phyloP scores from a whole-genome alignment of 495 filamentous ascomycete species.

The Antarctomyces pellizariae region DNA sequence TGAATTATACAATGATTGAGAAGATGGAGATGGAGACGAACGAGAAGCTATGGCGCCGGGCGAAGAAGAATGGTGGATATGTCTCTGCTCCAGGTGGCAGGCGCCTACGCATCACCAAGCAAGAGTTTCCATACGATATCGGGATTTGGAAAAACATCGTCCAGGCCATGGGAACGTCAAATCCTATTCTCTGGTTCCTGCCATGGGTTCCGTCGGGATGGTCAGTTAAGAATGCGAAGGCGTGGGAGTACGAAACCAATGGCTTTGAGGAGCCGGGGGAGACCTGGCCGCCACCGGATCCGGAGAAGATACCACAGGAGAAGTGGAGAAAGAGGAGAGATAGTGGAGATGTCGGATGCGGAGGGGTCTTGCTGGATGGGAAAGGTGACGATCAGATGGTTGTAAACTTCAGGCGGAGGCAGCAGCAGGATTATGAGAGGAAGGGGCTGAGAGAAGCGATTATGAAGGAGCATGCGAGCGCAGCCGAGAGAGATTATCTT shows the following conservation, averaged over 20 bases:
- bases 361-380: conserved; percentile 15
- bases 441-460: conserved; percentile 22
- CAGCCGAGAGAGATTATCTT: conserved; percentile 19
- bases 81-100: conserved; percentile 36
- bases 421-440: conserved; percentile 27
- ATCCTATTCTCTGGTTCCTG: conserved; percentile 21
- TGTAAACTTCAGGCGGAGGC: conserved; percentile 30
- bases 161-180: conserved; percentile 45
- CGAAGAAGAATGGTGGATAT: conserved; percentile 30
- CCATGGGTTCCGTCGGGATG: conserved; percentile 15
- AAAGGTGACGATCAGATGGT: conserved; percentile 22
- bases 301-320: conserved; percentile 44
- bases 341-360: conserved; percentile 5
- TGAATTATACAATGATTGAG: conserved; percentile 63
- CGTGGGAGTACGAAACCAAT: conserved; percentile 42
- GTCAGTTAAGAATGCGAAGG: not conserved
- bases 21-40: conserved; percentile 83
- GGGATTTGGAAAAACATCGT: conserved; percentile 62
- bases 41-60: conserved; percentile 41
- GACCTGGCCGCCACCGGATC: conserved; percentile 74
- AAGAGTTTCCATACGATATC: conserved; percentile 85
- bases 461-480: conserved; percentile 13
- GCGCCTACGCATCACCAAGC: conserved; percentile 25
- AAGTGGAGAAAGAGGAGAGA: conserved; percentile 7
- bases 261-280: conserved; percentile 51